phyloP scores from a whole-genome alignment of 2,329 filamentous ascomycete genomes.

The Cladobotryum protrusum region DNA sequence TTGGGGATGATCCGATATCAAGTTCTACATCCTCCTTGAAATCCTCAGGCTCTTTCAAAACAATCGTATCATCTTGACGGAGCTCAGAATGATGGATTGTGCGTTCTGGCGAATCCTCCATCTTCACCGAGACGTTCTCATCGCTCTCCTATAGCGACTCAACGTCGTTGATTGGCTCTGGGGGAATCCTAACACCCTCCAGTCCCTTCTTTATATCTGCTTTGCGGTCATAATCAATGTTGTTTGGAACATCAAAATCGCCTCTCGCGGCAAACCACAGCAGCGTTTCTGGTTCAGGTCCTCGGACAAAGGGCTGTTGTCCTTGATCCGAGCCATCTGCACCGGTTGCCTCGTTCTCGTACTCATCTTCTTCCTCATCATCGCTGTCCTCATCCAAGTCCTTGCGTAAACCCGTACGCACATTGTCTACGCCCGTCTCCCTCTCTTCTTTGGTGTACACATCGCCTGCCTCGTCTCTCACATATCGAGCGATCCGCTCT shows the following conservation, averaged over 20 bases:
- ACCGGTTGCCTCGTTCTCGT: constrained; percentile 38
- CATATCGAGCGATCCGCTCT: constrained; percentile 35
- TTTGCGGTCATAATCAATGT: constrained; percentile 38
- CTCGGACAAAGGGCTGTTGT: constrained; percentile 23
- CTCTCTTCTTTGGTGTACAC: constrained; percentile 68
- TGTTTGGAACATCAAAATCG: constrained; percentile 38
- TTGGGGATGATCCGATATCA: too few relatives aligned
- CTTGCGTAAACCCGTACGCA: constrained; percentile 63
- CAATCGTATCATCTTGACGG: too few relatives aligned
- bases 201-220: constrained; percentile 25
- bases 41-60: too few relatives aligned
- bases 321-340: constrained; percentile 21
- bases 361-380: constrained; percentile 54
- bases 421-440: constrained; percentile 58
- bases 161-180: constrained; percentile 15
- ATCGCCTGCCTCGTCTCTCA: constrained; percentile 43
- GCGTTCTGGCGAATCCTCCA: too few relatives aligned
- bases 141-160: constrained; percentile 6
- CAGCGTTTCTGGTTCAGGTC: constrained; percentile 40
- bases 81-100: too few relatives aligned
- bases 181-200: constrained; percentile 30
- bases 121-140: not conserved
- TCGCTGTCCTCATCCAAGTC: constrained; percentile 45
- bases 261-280: constrained; percentile 41
- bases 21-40: too few relatives aligned